A percentile compares a stretch with the other conserved stretches of the same genome.
These are phyloP conservation scores for Phlegmacium glaucopus DNA, from an alignment of 768 basidiomycete species.

Conservation along the genomic window DNA sequence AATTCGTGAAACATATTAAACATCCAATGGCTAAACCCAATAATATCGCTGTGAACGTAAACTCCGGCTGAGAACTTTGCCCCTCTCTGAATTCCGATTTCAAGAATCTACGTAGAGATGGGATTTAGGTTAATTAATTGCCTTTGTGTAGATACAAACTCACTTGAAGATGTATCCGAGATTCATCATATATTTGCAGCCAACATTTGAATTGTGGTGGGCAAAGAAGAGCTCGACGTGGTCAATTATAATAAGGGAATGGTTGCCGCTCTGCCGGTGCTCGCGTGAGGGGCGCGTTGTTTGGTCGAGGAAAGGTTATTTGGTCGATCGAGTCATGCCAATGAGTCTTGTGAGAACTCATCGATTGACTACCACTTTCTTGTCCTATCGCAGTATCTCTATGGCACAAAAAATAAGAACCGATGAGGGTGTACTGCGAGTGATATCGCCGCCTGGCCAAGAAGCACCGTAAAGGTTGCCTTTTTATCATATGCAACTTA, in stretches of 20 bases:
- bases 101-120: constrained; percentile 6
- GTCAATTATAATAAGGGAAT: too few relatives aligned
- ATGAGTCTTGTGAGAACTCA: constrained; percentile 2
- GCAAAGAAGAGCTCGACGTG: constrained; percentile 2
- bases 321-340: constrained; percentile 18
- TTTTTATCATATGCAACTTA: constrained; percentile 8
- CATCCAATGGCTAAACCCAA: constrained; percentile 84
- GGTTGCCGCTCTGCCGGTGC: too few relatives aligned
- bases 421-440: constrained; percentile 45
- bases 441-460: constrained; percentile 50
- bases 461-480: constrained; percentile 41
- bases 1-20: constrained; percentile 88
- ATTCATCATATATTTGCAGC: constrained; percentile 12
- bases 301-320: constrained; percentile 7
- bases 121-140: background rate
- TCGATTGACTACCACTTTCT: constrained; percentile 11
- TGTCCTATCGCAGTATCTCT: background rate
- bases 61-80: constrained; percentile 34
- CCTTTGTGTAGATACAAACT: constrained; percentile 1
- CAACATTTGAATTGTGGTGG: constrained; percentile 1
- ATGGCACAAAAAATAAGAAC: constrained; percentile 58
- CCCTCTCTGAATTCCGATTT: constrained; percentile 1
- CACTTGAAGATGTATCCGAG: constrained; percentile 20
- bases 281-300: constrained; percentile 14
- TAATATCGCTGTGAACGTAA: constrained; percentile 55